phyloP scores from a whole-genome alignment of 352 stramenopile genomes.

The Blastocystis sp. region DNA sequence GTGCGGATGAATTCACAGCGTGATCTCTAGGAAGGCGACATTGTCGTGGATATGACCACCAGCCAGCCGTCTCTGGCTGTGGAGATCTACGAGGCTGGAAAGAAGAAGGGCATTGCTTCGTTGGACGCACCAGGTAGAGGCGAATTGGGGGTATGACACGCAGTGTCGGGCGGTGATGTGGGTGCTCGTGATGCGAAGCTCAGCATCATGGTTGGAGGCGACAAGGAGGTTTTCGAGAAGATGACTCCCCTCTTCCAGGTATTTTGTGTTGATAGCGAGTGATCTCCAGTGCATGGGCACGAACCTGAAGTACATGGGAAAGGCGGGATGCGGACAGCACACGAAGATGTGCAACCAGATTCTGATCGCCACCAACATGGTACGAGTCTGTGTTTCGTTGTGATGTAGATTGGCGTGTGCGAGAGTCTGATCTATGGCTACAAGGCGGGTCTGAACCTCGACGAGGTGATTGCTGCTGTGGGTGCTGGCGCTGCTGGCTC shows the following conservation, averaged over 20 bases:
- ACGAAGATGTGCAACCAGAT: constrained; percentile 90
- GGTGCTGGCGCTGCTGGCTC: constrained; percentile 84
- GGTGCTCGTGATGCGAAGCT: constrained; percentile 83
- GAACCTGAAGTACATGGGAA: constrained; percentile 86
- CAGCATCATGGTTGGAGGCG: constrained; percentile 88
- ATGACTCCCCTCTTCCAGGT: constrained; percentile 85
- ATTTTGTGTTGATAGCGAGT: constrained; percentile 48
- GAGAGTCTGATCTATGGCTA: constrained; percentile 87
- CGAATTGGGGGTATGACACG: not conserved
- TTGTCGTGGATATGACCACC: constrained; percentile 89
- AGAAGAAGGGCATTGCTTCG: constrained; percentile 76
- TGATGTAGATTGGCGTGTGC: constrained; percentile 82
- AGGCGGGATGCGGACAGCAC: constrained; percentile 83
- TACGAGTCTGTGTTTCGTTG: not conserved
- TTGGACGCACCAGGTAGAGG: constrained; percentile 75
- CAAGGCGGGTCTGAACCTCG: constrained; percentile 84
- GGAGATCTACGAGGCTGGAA: constrained; percentile 84
- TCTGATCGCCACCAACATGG: constrained; percentile 76
- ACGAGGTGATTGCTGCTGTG: constrained; percentile 86
- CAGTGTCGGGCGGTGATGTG: constrained; percentile 85
- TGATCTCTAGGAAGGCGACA: constrained; percentile 78
- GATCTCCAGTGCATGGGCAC: constrained; percentile 80
- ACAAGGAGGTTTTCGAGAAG: constrained; percentile 83
- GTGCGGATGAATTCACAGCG: not conserved
- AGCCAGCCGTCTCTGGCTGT: constrained; percentile 85